Evolutionary conservation across 2,329 filamentous ascomycete species (phyloP), one percentile per base, ranked within the genome.

Genomic region (Colletotrichum ledebouriae): DNA sequence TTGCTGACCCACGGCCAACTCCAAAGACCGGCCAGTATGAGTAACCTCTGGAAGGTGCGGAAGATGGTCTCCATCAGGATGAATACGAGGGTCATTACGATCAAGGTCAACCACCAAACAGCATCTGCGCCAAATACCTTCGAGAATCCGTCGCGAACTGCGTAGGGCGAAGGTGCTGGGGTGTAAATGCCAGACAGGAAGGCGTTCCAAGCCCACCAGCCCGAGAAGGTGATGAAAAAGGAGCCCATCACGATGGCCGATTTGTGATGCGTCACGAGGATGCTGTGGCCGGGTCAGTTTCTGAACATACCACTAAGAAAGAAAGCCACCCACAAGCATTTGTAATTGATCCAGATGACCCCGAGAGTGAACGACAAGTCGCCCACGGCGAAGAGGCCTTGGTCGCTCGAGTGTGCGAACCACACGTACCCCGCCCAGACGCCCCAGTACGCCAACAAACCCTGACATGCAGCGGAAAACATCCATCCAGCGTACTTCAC

Each of bases 231-330:
- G 72, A 90, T 74, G 71, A 87, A 76, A 76, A 91, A 88, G 41
- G 83, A 83, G 44, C 82, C 78, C 71, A 86, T 83, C 37, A 92
- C 88, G 33, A 93, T 84, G 63, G 86, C 73, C 1, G 90, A 89
- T 74, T 93, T 94, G 82, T 91, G 90, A 78, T 94, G 91, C 10
- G 92, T 91, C 79, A 96, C 93, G 60, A 97, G 84, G 69, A 92
- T 87, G 72, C 88, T 88, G 72, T 17, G 11, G 22, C 12, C 10
- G 3, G 4, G 64, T 77, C 73, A 78, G 78, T 59, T 20, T 25
- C 29, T 5, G 2, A 9, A 13, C 11, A 25, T n/a, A 6, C 17
- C 2, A 12, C 20, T 34, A 4, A 9, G 10, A n/a, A 7, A 4
- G 49, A n/a, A 52, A 12, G 29, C 7, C 47, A 85, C 87, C 81